A percentile compares a stretch with the other conserved stretches of the same genome.
These are phyloP conservation scores for Cordia subcordata DNA, from an alignment of 257 asterid genomes.

Conservation along the genomic window DNA sequence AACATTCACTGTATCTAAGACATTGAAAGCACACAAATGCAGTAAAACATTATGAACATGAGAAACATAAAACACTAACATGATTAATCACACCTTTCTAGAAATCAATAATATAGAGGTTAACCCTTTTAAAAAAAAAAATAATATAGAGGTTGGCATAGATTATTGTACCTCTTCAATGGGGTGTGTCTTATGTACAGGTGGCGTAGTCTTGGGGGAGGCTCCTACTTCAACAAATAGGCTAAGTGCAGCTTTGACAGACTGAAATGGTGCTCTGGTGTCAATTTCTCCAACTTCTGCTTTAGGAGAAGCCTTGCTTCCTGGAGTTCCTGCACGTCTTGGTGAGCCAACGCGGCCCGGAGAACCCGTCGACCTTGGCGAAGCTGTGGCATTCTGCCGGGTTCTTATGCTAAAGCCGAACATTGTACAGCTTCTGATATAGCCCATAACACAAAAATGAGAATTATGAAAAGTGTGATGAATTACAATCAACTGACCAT, in stretches of 20 bases:
- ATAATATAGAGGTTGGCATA: not conserved
- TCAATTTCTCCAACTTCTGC: slow-evolving; percentile 61
- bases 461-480: too few species aligned
- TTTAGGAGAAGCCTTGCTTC: slow-evolving; percentile 32
- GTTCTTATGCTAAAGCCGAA: slow-evolving; percentile 37
- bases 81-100: too few species aligned
- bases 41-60: too few species aligned
- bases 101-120: too few species aligned
- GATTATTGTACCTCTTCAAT: slow-evolving; percentile 50
- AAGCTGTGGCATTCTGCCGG: slow-evolving; percentile 22
- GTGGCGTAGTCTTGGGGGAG: slow-evolving; percentile 25
- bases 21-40: too few species aligned
- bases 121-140: too few species aligned
- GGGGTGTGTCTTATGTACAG: slow-evolving; percentile 35
- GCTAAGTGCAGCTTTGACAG: slow-evolving; percentile 78
- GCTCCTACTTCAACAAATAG: slow-evolving; percentile 44
- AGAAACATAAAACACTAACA: too few species aligned
- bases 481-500: too few species aligned
- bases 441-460: slow-evolving; percentile 3
- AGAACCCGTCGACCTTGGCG: slow-evolving; percentile 21
- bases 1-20: too few species aligned
- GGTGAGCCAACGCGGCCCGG: slow-evolving; percentile 33
- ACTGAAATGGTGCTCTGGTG: slow-evolving; percentile 63
- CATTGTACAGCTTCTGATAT: slow-evolving; percentile 25
- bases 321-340: slow-evolving; percentile 27